Base-by-base conservation (phyloP, 2,329 filamentous ascomycete genomes). In the Podosphaera fusca region DNA sequence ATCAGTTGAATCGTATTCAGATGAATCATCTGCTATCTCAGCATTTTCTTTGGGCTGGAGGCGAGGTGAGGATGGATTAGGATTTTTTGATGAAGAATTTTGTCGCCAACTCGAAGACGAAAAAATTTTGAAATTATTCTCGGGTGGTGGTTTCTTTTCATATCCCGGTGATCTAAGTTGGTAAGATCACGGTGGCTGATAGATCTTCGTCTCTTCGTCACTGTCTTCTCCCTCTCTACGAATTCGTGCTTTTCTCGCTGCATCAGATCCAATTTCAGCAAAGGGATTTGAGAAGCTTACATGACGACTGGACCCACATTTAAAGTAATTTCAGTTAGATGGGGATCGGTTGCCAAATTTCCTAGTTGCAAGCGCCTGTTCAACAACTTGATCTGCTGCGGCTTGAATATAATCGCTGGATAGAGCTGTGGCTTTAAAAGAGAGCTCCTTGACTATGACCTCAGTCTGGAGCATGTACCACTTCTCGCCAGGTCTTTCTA, bases 21-120 rank as follows among this genome's bases (percentile, higher is more conserved):
- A 21, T 21, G 21, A 21, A 21, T 21, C 21, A 21, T 21, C 21
- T 21, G 21, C 21, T 21, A 21, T 21, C 21, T 21, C 1, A 21
- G 21, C 21, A 21, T 21, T 21, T 21, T 21, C 21, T 21, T 21
- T 21, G 21, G 21, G 21, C 21, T 21, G 21, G 21, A 21, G 21
- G 21, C 21, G 21, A 21, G 21, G 21, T 21, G 21, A 21, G 21
- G 21, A 21, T 21, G 21, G 21, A 21, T 21, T 21, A 21, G 21
- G 21, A 21, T 21, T 21, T 21, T 21, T 21, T 21, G 21, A 21
- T 21, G 21, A 21, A n/a, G 12, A 38, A 8, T 54, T 38, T 9
- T 30, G n/a, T 54, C 51, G 36, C 51, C 51, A 36, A 54, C 40
- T 54, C 38, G n/a, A 36, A 36, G 51, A 54, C 7, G 51, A 54